Base-by-base conservation (phyloP, 768 basidiomycete species). In the Rhodotorula taiwanensis region DNA sequence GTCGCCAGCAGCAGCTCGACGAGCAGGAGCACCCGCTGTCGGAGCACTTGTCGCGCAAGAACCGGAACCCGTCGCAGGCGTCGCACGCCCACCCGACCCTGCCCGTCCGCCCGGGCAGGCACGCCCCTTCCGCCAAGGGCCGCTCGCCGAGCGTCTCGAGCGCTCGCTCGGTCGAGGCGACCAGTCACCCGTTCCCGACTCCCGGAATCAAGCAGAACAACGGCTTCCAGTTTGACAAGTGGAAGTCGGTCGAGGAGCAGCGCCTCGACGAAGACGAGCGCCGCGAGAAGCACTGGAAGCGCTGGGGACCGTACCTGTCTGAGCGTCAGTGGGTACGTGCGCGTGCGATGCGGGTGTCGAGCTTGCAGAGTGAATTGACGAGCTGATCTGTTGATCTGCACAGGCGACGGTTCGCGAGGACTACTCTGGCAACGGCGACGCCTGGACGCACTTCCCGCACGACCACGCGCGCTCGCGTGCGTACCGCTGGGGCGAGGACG, bases 401-500 rank as follows among this genome's bases (percentile, higher is more conserved):
- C 58, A 97, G 93, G 94, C 93, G 27, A 98, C 94, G 27, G 95
- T 99, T 45, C 85, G 95, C 66, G 95, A 99, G 77, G 95, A 99
- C 76, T 99, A 99, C 78, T 98, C 95, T 41, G 86, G 81, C 27
- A 86, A 98, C 74, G 95, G 95, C 54, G 91, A 72, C 53, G 74
- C 74, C 9, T 95, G 91, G 91, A 85, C 82, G 61, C 89, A 93
- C 74, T 95, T 95, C 74, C 92, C 91, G 43, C 92, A 94, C 72
- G 89, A 88, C 60, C 90, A 93, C 58, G 87, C 91, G 2, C 82
- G 91, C 63, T 93, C 90, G 60, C 85, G 95, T 61, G 89, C 92
- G 28, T 99, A 97, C 77, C 82, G 95, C 72, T 99, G 95, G 95
- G 95, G 95, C 47, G 95, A 99, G 76, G 95, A 99, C 72, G 95